Evolutionary conservation across 306 rosid genomes (phyloP), one percentile per base, ranked within the genome.

Genomic region (Prunus fruticosa): DNA sequence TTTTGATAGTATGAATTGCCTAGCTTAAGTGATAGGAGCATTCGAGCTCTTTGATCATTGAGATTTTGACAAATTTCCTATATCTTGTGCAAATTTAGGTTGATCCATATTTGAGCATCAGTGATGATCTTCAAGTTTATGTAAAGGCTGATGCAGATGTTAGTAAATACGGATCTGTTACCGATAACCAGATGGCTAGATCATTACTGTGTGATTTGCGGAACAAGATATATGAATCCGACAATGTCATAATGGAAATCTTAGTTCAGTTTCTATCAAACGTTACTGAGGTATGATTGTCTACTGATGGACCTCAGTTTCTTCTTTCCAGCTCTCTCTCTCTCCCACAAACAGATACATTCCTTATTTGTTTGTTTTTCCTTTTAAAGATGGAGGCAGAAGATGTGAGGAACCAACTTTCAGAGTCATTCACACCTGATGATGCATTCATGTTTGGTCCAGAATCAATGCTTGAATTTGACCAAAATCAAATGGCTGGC

Each of bases 361-460:
- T 34, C 69, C 69, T 64, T 64, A 81, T 73, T 56, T 80, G 41
- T 65, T 28, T 72, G 64, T 83, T 85, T 86, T 41, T 84, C 72
- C 81, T 78, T 80, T 81, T 88, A 78, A 73, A 94, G 99, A 67
- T 89, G 90, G 87, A 89, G 65, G 86, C 70, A 62, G 91, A 81
- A 81, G 88, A 79, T 62, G 81, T 96, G 77, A 75, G 84, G n/a
- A 69, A 74, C 76, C 92, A 83, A 63, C 85, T 96, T 76, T 86
- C 85, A 9, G 96, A 90, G 84, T 20, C 86, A 53, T 96, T 92
- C 82, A 75, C 86, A 79, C 96, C 97, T 16, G 97, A 92, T 81
- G 99, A 95, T 73, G 90, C 89, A n/a, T 91, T 88, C 78, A 78
- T 87, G 86, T 91, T 89, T 75, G 97, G 98, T 64, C 97, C 93